phyloP scores from a whole-genome alignment of 169 alveolate genomes.

The Plasmodium cynomolgi region DNA sequence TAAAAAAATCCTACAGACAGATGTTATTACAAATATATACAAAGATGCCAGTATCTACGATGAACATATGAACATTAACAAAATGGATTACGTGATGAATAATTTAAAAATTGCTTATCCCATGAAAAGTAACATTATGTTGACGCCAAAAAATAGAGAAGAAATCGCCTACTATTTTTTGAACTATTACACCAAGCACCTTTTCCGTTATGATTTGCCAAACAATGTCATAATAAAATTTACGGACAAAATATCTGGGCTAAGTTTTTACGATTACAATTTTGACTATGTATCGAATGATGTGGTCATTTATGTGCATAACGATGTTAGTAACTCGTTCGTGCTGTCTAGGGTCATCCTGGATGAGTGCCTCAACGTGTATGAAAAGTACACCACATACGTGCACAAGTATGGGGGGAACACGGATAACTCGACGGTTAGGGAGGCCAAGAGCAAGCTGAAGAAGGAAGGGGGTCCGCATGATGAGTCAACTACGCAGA shows the following conservation, averaged over 20 bases:
- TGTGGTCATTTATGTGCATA: conserved; percentile 17
- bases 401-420: conserved; percentile 63
- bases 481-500: background rate
- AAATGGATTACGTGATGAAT: conserved; percentile 34
- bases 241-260: conserved; percentile 35
- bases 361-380: conserved; percentile 63
- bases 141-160: conserved; percentile 33
- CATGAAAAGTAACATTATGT: conserved; percentile 16
- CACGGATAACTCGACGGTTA: conserved; percentile 9
- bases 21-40: conserved; percentile 40
- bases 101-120: conserved; percentile 57
- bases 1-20: conserved; percentile 58
- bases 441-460: conserved; percentile 35
- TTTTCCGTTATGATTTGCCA: conserved; percentile 68
- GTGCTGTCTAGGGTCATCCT: conserved; percentile 38
- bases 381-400: conserved; percentile 67
- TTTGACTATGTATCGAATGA: conserved; percentile 65
- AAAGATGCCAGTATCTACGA: conserved; percentile 48
- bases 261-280: conserved; percentile 55
- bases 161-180: conserved; percentile 72
- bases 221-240: conserved; percentile 38
- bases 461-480: background rate
- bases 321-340: conserved; percentile 35
- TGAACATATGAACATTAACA: conserved; percentile 54
- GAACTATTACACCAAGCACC: conserved; percentile 54